A percentile compares a stretch with the other conserved stretches of the same genome.
Evolutionary conservation across 129 eudicot species (phyloP).

Genomic region (sunflower (Helianthus annuus)): DNA sequence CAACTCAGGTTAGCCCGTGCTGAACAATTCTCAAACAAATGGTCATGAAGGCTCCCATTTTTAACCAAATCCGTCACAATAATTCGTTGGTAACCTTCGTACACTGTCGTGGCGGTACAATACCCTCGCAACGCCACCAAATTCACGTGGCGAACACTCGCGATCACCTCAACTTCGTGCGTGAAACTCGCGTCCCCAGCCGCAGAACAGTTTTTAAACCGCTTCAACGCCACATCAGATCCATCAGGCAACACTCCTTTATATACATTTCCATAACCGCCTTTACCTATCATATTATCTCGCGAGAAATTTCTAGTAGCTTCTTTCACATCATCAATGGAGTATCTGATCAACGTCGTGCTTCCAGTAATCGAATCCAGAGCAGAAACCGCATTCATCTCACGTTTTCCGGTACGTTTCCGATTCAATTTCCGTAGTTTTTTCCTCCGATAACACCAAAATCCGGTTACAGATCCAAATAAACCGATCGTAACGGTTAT

Average conservation of each 20-base stretch:
- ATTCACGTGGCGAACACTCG: conserved; percentile 85
- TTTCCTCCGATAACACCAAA: conserved; percentile 36
- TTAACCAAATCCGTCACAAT: conserved; percentile 82
- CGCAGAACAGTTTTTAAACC: conserved; percentile 87
- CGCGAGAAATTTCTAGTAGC: conserved; percentile 74
- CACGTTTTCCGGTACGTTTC: conserved; percentile 27
- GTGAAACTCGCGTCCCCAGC: conserved; percentile 78
- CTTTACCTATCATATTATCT: conserved; percentile 68
- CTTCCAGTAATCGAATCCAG: conserved; percentile 61
- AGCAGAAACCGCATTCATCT: conserved; percentile 35
- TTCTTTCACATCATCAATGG: conserved; percentile 66
- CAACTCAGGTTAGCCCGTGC: conserved; percentile 48
- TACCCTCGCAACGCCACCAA: conserved; percentile 78
- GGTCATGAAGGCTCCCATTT: conserved; percentile 88
- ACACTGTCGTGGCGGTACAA: conserved; percentile 68
- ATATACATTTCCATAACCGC: conserved; percentile 98
- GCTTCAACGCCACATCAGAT: conserved; percentile 79
- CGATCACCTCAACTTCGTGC: conserved; percentile 88
- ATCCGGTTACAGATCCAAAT: conserved; percentile 14
- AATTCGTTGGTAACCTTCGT: conserved; percentile 84
- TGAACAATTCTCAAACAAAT: conserved; percentile 49
- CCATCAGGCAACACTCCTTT: conserved; percentile 72
- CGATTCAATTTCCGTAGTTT: conserved; percentile 21
- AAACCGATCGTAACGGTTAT: conserved; percentile 31
- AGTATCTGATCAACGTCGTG: conserved; percentile 49